A percentile compares a stretch with the other conserved stretches of the same genome.
Conservation (phyloP, 2,329 filamentous ascomycete species). For the Trichophyton schoenleinii region DNA sequence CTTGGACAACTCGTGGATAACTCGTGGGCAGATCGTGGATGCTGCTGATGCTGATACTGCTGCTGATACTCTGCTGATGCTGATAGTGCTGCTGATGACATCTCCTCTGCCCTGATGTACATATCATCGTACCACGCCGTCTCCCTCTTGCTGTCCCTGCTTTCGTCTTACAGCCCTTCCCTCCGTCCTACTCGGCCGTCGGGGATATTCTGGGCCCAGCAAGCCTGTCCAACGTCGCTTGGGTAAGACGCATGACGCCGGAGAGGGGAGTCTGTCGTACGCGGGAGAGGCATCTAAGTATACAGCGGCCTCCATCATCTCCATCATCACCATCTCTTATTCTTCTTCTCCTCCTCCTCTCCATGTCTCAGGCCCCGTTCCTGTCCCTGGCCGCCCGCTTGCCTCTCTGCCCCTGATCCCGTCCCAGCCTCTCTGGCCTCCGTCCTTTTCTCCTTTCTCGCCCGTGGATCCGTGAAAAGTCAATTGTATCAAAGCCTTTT, state of each 20-base stretch:
- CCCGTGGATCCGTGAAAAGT: neutral
- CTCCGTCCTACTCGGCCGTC: neutral
- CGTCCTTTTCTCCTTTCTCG: neutral
- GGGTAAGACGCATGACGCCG: neutral
- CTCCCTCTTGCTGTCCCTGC: neutral
- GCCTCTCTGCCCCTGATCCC: neutral
- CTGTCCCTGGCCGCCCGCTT: neutral
- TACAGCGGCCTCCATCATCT: neutral
- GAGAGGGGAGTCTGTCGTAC: neutral
- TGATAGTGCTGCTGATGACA: neutral
- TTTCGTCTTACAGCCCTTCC: neutral
- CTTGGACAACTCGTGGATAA: too few relatives aligned
- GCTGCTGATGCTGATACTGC: neutral
- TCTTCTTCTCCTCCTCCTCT: neutral
- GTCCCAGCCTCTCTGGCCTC: neutral
- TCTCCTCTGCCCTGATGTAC: too few relatives aligned
- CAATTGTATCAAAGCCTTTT: neutral
- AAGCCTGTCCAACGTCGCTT: neutral
- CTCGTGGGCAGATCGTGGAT: too few relatives aligned
- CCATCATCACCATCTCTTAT: neutral
- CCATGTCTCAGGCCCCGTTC: neutral
- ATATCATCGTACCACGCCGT: neutral
- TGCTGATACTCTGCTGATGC: neutral
- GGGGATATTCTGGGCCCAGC: neutral
- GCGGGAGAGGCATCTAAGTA: neutral